phyloP scores from a whole-genome alignment of 164 flowering plant species.

The Stephania yunnanensis region DNA sequence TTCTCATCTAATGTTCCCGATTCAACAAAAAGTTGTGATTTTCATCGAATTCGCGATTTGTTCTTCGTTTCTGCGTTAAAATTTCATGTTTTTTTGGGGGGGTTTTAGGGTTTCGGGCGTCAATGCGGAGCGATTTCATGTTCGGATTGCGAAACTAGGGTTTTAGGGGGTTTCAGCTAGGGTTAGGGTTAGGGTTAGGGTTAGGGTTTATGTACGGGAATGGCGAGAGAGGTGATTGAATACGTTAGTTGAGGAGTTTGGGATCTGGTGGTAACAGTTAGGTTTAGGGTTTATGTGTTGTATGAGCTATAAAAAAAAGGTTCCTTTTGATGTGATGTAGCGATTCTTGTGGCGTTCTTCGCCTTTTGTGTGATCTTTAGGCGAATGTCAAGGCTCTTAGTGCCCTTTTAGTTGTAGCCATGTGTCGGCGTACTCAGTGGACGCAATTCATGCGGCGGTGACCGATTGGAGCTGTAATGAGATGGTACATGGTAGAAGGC shows the following conservation, averaged over 20 bases:
- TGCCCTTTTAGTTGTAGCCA: neutral
- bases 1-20: neutral
- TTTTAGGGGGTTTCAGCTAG: neutral
- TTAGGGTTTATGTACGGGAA: neutral
- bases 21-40: neutral
- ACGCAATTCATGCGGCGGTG: too few relatives aligned
- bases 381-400: neutral
- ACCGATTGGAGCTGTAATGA: too few relatives aligned
- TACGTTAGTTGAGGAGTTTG: neutral
- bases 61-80: neutral
- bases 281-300: neutral
- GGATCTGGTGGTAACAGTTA: neutral
- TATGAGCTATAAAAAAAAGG: neutral
- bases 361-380: neutral
- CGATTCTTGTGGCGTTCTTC: neutral
- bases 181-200: neutral
- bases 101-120: neutral
- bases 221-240: neutral
- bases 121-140: neutral
- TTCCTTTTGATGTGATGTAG: neutral
- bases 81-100: neutral
- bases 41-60: neutral
- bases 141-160: neutral
- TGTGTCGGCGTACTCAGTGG: neutral
- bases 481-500: neutral